Conservation (phyloP, 768 basidiomycete species). For the Rhodosporidiobolus odoratus region DNA sequence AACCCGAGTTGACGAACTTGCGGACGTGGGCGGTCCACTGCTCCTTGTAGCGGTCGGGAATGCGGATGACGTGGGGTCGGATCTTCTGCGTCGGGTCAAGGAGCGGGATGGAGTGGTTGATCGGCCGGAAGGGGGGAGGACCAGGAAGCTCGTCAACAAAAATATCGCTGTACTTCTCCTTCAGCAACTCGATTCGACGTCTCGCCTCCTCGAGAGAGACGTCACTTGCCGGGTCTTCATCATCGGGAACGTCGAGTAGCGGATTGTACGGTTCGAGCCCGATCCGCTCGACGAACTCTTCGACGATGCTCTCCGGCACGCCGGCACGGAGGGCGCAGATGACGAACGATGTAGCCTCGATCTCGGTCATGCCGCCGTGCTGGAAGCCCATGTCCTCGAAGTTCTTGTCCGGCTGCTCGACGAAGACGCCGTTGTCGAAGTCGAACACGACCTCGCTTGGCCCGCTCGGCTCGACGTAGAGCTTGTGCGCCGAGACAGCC, state of each 20-base stretch:
- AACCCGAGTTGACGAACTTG: slow-evolving; percentile 11
- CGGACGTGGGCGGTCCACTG: slow-evolving; percentile 9
- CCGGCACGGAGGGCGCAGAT: not conserved
- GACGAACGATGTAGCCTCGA: not conserved
- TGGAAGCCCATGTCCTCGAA: slow-evolving; percentile 6
- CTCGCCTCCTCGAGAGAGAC: not conserved
- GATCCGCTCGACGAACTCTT: slow-evolving; percentile 2
- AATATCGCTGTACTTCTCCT: not conserved
- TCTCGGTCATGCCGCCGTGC: not conserved
- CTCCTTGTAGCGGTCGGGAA: not conserved
- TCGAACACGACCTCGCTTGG: not conserved
- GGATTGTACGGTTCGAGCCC: slow-evolving; percentile 20
- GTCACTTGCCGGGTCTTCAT: not conserved
- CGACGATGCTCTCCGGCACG: not conserved
- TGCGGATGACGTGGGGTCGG: not conserved
- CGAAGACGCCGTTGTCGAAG: not conserved
- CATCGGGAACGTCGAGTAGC: slow-evolving; percentile 1
- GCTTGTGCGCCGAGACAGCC: not conserved
- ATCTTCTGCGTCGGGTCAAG: not conserved
- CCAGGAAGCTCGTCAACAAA: slow-evolving; percentile 8
- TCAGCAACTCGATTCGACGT: not conserved
- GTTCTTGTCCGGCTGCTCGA: not conserved
- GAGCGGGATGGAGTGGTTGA: slow-evolving; percentile 6
- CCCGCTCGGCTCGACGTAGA: not conserved
- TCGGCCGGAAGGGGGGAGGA: slow-evolving; percentile 6